Base-by-base conservation (phyloP, 768 basidiomycete species). In the Phylloporus sp. region DNA sequence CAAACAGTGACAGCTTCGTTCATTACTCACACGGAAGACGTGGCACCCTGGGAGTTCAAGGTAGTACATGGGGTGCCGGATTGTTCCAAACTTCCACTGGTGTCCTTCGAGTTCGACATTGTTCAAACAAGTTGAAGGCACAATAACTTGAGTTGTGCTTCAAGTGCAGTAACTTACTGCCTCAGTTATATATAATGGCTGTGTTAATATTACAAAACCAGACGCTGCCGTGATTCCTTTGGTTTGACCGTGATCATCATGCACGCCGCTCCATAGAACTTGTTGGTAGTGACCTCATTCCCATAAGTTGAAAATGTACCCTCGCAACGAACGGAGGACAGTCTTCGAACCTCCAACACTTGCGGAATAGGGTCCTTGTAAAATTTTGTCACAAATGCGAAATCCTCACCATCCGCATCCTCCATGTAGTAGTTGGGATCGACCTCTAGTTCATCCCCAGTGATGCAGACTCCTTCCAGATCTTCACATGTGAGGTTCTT, bases 221-320 rank as follows among this genome's bases (percentile, higher is more conserved):
- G 7, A 2, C 20, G 18, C 4, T 36, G 18, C 10, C 49, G 39
- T 27, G 43, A 49, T 45, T 24, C 23, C 8, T 6, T 24, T 24
- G 48, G 48, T 11, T 35, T 5, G 53, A 50, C 45, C 26, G 41
- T 42, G 40, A 50, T 42, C 13, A 54, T 22, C 41, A 50, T 49
- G 35, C 23, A 47, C 7, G 13, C 39, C 18, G 9, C 31, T n/a
- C 26, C 22, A 27, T 50, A 29, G 32, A 47, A 50, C n/a, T 15
- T 32, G 2, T 34, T 22, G 22, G 13, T 12, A 12, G 40, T 32
- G 29, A 34, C 24, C 1, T 31, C 11, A 11, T 32, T 32, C 2
- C 41, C 32, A 22, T 20, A 36, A 31, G 10, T 18, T 12, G 6
- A 9, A 43, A 27, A 43, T 18, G 10, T 4, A 15, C 24, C 15